Percentiles rank a stretch among this genome's conserved stretches.
Evolutionary conservation across 768 basidiomycete species (phyloP).

Genomic region (Porphyrellus cyaneotinctus): DNA sequence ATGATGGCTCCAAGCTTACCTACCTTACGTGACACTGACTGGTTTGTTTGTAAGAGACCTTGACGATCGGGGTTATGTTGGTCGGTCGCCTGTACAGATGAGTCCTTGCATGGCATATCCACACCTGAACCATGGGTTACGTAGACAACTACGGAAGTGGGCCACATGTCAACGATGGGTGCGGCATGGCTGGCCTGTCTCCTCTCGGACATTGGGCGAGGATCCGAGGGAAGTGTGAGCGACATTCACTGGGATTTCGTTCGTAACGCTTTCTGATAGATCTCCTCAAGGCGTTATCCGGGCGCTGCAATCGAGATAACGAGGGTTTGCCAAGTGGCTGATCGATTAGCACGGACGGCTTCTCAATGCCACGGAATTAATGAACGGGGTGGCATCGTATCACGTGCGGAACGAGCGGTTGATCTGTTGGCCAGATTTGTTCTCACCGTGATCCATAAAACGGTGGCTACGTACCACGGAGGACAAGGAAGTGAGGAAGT

Average conservation of each 20-base stretch:
- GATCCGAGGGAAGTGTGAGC: background rate
- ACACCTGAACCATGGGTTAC: background rate
- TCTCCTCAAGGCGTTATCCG: constrained; percentile 6
- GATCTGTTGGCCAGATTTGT: background rate
- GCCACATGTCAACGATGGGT: background rate
- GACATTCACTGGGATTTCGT: background rate
- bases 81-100: background rate
- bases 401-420: background rate
- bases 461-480: background rate
- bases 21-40: constrained; percentile 3
- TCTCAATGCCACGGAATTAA: constrained; percentile 1
- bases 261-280: constrained; percentile 12
- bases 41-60: background rate
- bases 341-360: constrained; percentile 18
- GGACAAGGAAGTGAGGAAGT: background rate
- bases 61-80: background rate
- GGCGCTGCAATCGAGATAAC: constrained; percentile 4
- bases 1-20: constrained; percentile 1
- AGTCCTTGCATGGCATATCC: background rate
- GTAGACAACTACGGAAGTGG: constrained; percentile 3
- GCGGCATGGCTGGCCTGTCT: background rate
- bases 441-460: background rate
- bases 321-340: constrained; percentile 4
- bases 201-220: background rate
- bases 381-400: background rate